Evolutionary conservation across 371 early-diverging fungal genomes (phyloP).

Genomic region (Lichtheimia ramosa): DNA sequence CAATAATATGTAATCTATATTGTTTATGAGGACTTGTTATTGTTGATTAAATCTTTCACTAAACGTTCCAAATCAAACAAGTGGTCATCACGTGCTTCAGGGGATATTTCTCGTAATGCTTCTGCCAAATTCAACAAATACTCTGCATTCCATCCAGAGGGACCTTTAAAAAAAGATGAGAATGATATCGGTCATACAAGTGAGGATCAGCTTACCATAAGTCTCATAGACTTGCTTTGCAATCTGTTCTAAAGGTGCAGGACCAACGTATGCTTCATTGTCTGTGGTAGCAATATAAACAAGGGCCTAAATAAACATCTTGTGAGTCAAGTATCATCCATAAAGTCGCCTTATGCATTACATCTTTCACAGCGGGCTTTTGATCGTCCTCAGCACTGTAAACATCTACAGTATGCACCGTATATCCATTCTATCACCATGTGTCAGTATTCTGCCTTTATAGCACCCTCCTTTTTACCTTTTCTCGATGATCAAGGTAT

Average conservation of each 20-base stretch:
- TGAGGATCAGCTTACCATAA: constrained; percentile 44
- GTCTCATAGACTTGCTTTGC: constrained; percentile 72
- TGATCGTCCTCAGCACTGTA: constrained; percentile 48
- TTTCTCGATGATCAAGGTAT: constrained; percentile 65
- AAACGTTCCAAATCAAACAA: constrained; percentile 58
- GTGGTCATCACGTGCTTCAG: constrained; percentile 63
- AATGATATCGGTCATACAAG: too few relatives aligned
- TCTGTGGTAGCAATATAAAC: constrained; percentile 83
- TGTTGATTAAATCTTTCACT: constrained; percentile 31
- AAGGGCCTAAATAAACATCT: constrained; percentile 51
- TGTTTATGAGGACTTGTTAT: not conserved
- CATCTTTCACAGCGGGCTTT: constrained; percentile 54
- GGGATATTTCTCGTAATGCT: constrained; percentile 61
- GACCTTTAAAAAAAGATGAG: constrained; percentile 39
- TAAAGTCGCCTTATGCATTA: constrained; percentile 8
- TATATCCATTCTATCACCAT: constrained; percentile 67
- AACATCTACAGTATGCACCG: constrained; percentile 70
- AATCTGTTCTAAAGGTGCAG: constrained; percentile 65
- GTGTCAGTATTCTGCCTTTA: not conserved
- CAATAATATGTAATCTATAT: too few relatives aligned
- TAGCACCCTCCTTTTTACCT: constrained; percentile 39
- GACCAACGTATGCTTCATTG: constrained; percentile 85
- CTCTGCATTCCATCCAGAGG: constrained; percentile 78
- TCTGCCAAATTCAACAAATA: constrained; percentile 73
- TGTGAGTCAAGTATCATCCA: not conserved